Evolutionary conservation across 805 yeast species (phyloP).

Genomic region (Candida sakaeoensis): DNA sequence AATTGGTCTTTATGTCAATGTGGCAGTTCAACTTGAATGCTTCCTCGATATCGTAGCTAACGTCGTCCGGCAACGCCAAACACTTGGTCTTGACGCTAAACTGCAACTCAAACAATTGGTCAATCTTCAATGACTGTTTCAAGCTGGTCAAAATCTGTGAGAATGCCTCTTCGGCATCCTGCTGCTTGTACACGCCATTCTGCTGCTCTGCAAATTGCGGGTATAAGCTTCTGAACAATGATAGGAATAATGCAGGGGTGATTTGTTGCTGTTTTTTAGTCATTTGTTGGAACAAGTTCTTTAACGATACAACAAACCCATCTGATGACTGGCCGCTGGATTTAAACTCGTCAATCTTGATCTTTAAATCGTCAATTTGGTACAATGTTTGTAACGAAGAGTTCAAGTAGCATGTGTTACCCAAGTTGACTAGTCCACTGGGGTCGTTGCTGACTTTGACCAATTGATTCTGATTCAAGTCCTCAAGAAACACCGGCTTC

Average conservation of each 20-base stretch:
- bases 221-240: slow-evolving; percentile 58
- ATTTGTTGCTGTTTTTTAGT: slow-evolving; percentile 43
- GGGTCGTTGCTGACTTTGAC: slow-evolving; percentile 46
- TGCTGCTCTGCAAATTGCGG: slow-evolving; percentile 91
- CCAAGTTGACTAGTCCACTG: slow-evolving; percentile 64
- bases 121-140: slow-evolving; percentile 45
- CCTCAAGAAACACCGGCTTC: slow-evolving; percentile 64
- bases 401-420: slow-evolving; percentile 77
- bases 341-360: slow-evolving; percentile 22
- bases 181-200: slow-evolving; percentile 80
- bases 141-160: slow-evolving; percentile 67
- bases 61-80: slow-evolving; percentile 40
- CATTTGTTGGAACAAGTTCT: slow-evolving; percentile 45
- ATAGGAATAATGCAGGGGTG: slow-evolving; percentile 66
- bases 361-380: slow-evolving; percentile 41
- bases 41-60: slow-evolving; percentile 33
- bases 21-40: slow-evolving; percentile 84
- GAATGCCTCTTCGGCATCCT: slow-evolving; percentile 96
- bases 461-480: slow-evolving; percentile 47
- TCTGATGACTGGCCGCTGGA: slow-evolving; percentile 9
- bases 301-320: slow-evolving; percentile 31
- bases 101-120: slow-evolving; percentile 58
- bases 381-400: slow-evolving; percentile 60
- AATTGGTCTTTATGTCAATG: slow-evolving; percentile 80
- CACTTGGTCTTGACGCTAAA: slow-evolving; percentile 65